Evolutionary conservation across 305 asterid species (phyloP).

Genomic region (Fraxinus greggii): DNA sequence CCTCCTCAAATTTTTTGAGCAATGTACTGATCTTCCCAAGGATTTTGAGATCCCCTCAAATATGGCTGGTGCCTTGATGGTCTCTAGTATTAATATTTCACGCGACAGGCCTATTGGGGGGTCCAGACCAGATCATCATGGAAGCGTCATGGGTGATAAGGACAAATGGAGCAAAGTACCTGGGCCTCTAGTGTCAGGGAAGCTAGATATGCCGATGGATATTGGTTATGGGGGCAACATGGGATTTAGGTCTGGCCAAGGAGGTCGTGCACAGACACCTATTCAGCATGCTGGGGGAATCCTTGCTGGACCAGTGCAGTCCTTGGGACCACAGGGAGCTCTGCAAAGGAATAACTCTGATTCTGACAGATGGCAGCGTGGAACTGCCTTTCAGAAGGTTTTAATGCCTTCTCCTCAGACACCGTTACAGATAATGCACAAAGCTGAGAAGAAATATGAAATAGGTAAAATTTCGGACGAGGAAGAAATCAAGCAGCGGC

Average conservation of each 20-base stretch:
- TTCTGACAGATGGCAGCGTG: conserved; percentile 65
- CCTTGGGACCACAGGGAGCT: conserved; percentile 49
- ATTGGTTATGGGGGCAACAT: conserved; percentile 31
- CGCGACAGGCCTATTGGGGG: conserved; percentile 54
- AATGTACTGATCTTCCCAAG: conserved; percentile 32
- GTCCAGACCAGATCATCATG: conserved; percentile 41
- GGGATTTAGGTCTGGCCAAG: conserved; percentile 50
- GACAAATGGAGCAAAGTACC: conserved; percentile 50
- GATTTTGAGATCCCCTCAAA: conserved; percentile 29
- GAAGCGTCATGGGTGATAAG: conserved; percentile 52
- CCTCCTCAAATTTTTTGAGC: conserved; percentile 29
- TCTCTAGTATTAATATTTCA: conserved; percentile 28
- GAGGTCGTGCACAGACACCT: conserved; percentile 49
- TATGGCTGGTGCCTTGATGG: conserved; percentile 40
- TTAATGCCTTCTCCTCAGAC: conserved; percentile 53
- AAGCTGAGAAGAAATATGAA: conserved; percentile 74
- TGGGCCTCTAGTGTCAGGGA: conserved; percentile 36
- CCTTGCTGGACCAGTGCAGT: conserved; percentile 52
- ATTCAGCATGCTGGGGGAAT: conserved; percentile 44
- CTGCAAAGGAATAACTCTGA: conserved; percentile 49
- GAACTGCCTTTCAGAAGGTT: conserved; percentile 49
- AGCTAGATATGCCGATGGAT: conserved; percentile 43
- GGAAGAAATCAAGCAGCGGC: conserved; percentile 79
- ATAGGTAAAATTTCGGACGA: conserved; percentile 58
- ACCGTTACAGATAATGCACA: conserved; percentile 61